These are phyloP conservation scores for Ulvella scutata DNA, from an alignment of 139 green algal species.

Conservation along the genomic window DNA sequence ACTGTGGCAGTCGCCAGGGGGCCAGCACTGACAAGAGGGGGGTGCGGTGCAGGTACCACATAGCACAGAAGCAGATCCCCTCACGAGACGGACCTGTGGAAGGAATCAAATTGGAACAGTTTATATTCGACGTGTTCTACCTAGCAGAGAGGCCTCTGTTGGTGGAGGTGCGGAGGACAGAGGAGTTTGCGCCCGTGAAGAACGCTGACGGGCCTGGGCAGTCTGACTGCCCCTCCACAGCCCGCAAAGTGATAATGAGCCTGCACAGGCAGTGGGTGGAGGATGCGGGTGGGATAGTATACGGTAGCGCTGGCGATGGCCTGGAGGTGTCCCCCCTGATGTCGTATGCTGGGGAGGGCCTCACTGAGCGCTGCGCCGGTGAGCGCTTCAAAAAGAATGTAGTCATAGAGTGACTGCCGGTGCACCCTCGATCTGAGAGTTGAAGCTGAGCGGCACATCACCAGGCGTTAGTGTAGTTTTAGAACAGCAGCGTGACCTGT, in stretches of 20 bases:
- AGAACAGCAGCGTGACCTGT: too few relatives aligned
- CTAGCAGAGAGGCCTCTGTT: slow-evolving; percentile 27
- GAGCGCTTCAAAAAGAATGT: slow-evolving; percentile 3
- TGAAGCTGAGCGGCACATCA: neutral
- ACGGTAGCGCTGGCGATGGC: slow-evolving; percentile 5
- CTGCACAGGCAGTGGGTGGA: slow-evolving; percentile 48
- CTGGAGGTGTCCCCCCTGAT: slow-evolving; percentile 57
- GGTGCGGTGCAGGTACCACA: slow-evolving; percentile 49
- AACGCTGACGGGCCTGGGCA: slow-evolving; percentile 44
- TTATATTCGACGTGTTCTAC: slow-evolving; percentile 93
- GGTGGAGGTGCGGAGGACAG: slow-evolving; percentile 40
- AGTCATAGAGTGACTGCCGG: neutral
- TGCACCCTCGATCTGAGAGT: neutral
- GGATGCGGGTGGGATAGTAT: slow-evolving; percentile 20
- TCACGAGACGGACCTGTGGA: slow-evolving; percentile 23
- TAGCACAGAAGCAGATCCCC: slow-evolving; percentile 78
- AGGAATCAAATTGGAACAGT: slow-evolving; percentile 88
- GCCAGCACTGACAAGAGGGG: neutral
- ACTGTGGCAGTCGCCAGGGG: neutral
- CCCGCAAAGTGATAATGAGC: slow-evolving; percentile 42
- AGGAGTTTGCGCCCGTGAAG: slow-evolving; percentile 84
- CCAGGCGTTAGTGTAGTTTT: too few relatives aligned
- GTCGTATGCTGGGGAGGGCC: slow-evolving; percentile 60
- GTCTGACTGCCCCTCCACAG: slow-evolving; percentile 70
- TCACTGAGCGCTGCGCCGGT: slow-evolving; percentile 23